A percentile compares a stretch with the other conserved stretches of the same genome.
Conservation (phyloP, 148 eudicot species). For the Fagopyrum esculentum region DNA sequence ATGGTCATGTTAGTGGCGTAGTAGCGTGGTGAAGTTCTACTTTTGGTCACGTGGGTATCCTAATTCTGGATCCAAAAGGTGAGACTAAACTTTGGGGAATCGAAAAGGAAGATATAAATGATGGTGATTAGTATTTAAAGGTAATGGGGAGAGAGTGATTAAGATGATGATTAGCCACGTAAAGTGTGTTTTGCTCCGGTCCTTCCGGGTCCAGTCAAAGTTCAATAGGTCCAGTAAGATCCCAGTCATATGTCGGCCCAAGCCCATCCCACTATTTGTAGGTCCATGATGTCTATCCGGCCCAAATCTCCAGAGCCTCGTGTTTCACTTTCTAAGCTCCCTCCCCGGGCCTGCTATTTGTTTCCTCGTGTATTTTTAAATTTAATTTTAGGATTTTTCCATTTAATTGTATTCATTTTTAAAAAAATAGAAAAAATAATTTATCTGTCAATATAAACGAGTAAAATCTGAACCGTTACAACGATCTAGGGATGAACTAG, state of each 20-base stretch:
- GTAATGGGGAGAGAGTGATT: not conserved
- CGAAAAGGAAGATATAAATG: not conserved
- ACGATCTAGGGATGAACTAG: too few relatives aligned
- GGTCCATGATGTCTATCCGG: not conserved
- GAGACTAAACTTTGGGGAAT: not conserved
- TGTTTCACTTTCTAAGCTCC: not conserved
- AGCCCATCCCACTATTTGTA: not conserved
- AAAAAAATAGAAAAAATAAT: too few relatives aligned
- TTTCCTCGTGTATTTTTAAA: too few relatives aligned
- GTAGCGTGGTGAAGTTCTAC: too few relatives aligned
- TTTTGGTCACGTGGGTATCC: too few relatives aligned
- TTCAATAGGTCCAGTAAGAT: not conserved
- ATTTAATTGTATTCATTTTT: too few relatives aligned
- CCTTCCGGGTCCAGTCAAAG: not conserved
- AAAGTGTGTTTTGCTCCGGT: not conserved
- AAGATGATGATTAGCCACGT: conserved; percentile 1
- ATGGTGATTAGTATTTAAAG: not conserved
- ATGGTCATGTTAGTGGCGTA: too few relatives aligned
- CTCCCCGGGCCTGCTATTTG: too few relatives aligned
- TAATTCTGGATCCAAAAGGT: not conserved
- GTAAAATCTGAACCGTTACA: too few relatives aligned
- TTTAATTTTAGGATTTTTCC: too few relatives aligned
- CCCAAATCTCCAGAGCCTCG: not conserved
- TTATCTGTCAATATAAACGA: too few relatives aligned
- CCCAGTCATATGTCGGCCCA: not conserved